A percentile compares a stretch with the other conserved stretches of the same genome.
These are phyloP conservation scores for Corrigiola litoralis DNA, from an alignment of 179 eudicot species.

Conservation along the genomic window DNA sequence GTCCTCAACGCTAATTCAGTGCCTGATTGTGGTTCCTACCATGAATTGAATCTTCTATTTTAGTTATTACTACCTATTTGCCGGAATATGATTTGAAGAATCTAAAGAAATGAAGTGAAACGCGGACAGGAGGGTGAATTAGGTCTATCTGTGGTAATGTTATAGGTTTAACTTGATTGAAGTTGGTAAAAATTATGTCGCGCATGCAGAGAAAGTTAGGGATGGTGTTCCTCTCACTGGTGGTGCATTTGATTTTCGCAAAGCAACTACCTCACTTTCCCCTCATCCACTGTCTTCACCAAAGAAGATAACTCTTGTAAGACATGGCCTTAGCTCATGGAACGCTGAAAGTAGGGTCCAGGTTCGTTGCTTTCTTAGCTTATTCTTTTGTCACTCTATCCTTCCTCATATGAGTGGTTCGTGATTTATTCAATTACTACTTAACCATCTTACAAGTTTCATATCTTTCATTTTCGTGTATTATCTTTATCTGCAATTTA, in stretches of 20 bases:
- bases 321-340: slow-evolving; percentile 84
- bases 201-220: slow-evolving; percentile 22
- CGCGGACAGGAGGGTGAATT: neutral
- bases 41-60: neutral
- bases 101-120: neutral
- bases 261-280: slow-evolving; percentile 57
- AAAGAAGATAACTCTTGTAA: slow-evolving; percentile 63
- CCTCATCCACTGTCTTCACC: slow-evolving; percentile 39
- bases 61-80: neutral
- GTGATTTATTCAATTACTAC: neutral
- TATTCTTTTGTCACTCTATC: neutral
- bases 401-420: neutral
- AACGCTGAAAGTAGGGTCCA: slow-evolving; percentile 64
- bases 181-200: neutral
- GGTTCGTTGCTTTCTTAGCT: slow-evolving; percentile 30
- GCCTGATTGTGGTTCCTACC: neutral
- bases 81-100: neutral
- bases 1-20: neutral
- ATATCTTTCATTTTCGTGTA: too few relatives aligned
- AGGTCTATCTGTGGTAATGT: neutral
- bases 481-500: neutral
- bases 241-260: slow-evolving; percentile 60
- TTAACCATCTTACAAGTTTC: neutral
- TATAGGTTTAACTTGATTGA: neutral
- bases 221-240: slow-evolving; percentile 45